Conservation (phyloP, 1,284 basidiomycete species). For the Trichosporon faecale region DNA sequence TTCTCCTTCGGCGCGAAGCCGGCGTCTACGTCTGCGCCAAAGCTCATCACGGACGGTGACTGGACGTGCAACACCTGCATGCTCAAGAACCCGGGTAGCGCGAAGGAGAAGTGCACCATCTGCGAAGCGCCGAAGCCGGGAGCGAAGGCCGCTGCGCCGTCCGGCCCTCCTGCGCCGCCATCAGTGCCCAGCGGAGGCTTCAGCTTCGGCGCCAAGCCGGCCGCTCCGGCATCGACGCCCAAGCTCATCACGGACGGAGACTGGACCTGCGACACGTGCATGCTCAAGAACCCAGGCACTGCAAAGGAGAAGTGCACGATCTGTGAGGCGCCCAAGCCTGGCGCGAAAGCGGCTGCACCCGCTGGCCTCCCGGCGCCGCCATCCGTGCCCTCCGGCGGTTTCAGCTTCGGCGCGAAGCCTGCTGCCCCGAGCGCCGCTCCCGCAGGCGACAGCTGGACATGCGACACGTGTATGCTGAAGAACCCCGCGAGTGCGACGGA, state of each 20-base stretch:
- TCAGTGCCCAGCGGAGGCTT: conserved; percentile 10
- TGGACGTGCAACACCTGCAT: conserved; percentile 58
- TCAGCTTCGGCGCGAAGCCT: conserved; percentile 10
- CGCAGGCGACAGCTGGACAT: conserved; percentile 52
- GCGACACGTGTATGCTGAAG: conserved; percentile 55
- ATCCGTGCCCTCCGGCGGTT: conserved; percentile 8
- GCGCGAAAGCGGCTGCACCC: conserved; percentile 2
- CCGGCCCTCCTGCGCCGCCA: background rate
- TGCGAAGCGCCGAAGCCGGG: conserved; percentile 55
- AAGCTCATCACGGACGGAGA: conserved; percentile 12
- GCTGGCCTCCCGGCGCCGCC: background rate
- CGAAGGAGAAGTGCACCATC: conserved; percentile 56
- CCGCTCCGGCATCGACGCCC: background rate
- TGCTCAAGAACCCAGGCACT: conserved; percentile 54
- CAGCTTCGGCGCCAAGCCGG: conserved; percentile 8
- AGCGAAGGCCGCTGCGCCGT: conserved; percentile 4
- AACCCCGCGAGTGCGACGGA: conserved; percentile 54
- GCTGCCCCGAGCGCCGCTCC: background rate
- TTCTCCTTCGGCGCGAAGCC: conserved; percentile 10
- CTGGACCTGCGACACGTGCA: conserved; percentile 57
- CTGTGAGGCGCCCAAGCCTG: conserved; percentile 55
- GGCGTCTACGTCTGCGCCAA: background rate
- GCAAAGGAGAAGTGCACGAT: conserved; percentile 57
- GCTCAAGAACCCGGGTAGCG: conserved; percentile 55
- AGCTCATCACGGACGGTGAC: conserved; percentile 27